Percentiles rank a stretch among this genome's conserved stretches.
Conservation (phyloP, 768 basidiomycete genomes). For the Suillus americanus region DNA sequence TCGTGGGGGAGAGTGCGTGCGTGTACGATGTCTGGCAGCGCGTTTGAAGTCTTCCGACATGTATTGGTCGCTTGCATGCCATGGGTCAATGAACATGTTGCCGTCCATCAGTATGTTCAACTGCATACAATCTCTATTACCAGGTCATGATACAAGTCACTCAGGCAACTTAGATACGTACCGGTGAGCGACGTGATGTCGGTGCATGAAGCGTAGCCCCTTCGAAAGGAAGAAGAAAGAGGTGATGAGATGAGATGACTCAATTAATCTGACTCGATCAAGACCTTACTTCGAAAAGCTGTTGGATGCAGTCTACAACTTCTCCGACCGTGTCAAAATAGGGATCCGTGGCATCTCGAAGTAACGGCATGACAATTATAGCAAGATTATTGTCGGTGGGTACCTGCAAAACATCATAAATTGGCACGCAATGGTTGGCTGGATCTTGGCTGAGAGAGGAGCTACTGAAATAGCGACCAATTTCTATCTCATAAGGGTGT, state of each 20-base stretch:
- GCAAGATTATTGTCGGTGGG: constrained; percentile 13
- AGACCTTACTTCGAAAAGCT: constrained; percentile 21
- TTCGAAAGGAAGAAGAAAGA: constrained; percentile 5
- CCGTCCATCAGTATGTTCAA: constrained; percentile 37
- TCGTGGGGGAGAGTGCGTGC: constrained; percentile 27
- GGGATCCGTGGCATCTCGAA: constrained; percentile 15
- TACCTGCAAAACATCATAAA: constrained; percentile 14
- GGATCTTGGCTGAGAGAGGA: neutral
- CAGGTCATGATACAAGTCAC: constrained; percentile 14
- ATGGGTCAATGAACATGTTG: constrained; percentile 24
- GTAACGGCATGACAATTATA: constrained; percentile 28
- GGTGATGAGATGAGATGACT: no score
- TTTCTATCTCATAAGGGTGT: constrained; percentile 19
- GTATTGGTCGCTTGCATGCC: constrained; percentile 21
- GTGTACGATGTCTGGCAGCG: constrained; percentile 27
- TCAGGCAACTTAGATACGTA: constrained; percentile 12
- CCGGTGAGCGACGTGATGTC: constrained; percentile 37
- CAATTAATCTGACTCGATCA: no score
- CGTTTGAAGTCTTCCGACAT: constrained; percentile 5
- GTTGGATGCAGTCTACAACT: constrained; percentile 21
- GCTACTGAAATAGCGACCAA: constrained; percentile 14
- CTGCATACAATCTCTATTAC: constrained; percentile 24
- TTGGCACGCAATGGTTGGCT: constrained; percentile 23
- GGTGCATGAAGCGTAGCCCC: constrained; percentile 40
- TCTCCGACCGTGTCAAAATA: constrained; percentile 22